Base-by-base conservation (phyloP, 306 rosid species). In the Malus orientalis region DNA sequence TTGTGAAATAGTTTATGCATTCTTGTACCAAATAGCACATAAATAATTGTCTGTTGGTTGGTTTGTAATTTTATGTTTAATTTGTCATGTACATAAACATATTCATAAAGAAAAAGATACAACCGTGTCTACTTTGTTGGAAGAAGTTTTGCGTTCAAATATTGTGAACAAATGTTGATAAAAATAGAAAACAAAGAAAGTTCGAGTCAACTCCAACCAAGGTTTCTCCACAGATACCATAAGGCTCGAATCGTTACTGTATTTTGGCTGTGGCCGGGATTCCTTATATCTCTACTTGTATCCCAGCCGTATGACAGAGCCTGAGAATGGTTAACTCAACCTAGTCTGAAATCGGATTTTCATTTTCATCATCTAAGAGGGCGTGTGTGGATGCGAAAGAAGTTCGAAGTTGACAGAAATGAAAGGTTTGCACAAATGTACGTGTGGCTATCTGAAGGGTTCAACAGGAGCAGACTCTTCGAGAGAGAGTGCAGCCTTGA, bases 381-480 rank as follows among this genome's bases (percentile, higher is more conserved):
- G 4, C 18, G 8, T 15, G 6, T 66, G 9, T 20, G 45, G 38
- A 72, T 40, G 77, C 6, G 57, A 11, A 40, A 40, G 25, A 55
- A 8, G 33, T 36, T 55, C 16, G 30, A 74, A 18, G 13, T 60
- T 44, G 58, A 60, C 23, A 71, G 33, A 63, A 33, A 12, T 22
- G 27, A 44, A 74, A 44, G 77, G 69, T 60, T 27, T 74, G 20
- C 70, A 19, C 47, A 6, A 3, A 62, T 12, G 61, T 47, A 14
- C 20, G 7, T 25, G 58, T 22, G 83, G 75, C 84, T 82, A 89
- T 83, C 96, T 86, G 84, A 92, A 92, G 71, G 98, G 91, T 72
- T 91, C 97, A 79, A 95, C 87, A 30, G 97, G 98, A 70, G 83
- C 86, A 79, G 96, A 76, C 66, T 95, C 96, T 82, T 92, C 89